These are phyloP conservation scores for Kockovaella imperatae DNA, from an alignment of 768 basidiomycete species.

Conservation along the genomic window DNA sequence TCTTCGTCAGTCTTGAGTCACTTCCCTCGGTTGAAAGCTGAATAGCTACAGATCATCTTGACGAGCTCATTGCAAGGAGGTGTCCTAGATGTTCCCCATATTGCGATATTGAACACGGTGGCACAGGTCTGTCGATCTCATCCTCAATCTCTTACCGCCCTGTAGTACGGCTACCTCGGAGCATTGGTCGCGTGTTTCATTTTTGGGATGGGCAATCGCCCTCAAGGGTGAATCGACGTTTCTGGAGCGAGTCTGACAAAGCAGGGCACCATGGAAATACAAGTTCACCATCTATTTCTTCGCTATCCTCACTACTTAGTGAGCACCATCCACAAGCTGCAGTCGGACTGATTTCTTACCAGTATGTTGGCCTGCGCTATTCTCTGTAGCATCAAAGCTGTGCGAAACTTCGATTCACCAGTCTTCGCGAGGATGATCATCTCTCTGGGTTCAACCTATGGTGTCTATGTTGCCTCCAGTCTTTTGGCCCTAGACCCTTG, in stretches of 20 bases:
- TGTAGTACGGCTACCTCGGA: constrained; percentile 71
- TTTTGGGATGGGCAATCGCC: constrained; percentile 93
- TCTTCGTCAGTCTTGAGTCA: constrained; percentile 61
- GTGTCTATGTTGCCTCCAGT: constrained; percentile 67
- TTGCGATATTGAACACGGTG: constrained; percentile 66
- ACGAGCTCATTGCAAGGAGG: constrained; percentile 78
- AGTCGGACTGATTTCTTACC: background rate
- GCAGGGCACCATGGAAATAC: constrained; percentile 77
- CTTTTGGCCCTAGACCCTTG: constrained; percentile 86
- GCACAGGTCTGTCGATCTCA: constrained; percentile 55
- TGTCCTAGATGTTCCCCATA: constrained; percentile 57
- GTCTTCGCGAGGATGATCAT: constrained; percentile 68
- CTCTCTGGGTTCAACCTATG: constrained; percentile 77
- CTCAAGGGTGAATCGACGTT: constrained; percentile 57
- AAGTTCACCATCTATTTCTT: constrained; percentile 65
- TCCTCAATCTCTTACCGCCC: constrained; percentile 1
- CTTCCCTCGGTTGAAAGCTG: no score
- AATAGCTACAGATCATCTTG: constrained; percentile 59
- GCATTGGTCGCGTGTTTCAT: constrained; percentile 83
- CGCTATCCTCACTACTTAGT: constrained; percentile 68
- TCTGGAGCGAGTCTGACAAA: background rate
- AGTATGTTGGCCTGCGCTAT: constrained; percentile 68
- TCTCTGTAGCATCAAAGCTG: constrained; percentile 68
- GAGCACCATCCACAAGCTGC: background rate
- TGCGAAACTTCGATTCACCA: constrained; percentile 55